Evolutionary conservation across 2,329 filamentous ascomycete species (phyloP), one percentile per base, ranked within the genome.

Genomic region (Biscogniauxia marginata): DNA sequence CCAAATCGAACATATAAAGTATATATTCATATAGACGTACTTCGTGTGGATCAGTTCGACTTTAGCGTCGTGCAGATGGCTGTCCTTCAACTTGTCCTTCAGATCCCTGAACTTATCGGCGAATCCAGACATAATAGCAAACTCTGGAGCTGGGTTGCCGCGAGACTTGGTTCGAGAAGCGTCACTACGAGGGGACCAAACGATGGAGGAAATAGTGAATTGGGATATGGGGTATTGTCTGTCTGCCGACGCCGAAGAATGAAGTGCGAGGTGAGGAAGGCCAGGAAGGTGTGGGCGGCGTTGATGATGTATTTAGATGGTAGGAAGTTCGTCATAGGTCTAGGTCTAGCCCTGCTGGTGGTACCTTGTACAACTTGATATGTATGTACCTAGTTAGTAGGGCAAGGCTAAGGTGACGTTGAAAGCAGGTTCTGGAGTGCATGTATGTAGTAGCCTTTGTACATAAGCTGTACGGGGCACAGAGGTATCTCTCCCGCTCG

Each of bases 1-100:
- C 34, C 19, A 46, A 13, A 6, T 21, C 22, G 47, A 19, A 4
- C 23, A 7, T 5, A 19, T 2, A 5, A 24, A 19, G 44, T 46
- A 11, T 2, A 45, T 24, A 18, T 49, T 51, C 24, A 51, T 25
- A 46, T 20, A 22, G 39, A 52, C 62, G 25, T 66, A 85, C 84
- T 87, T 87, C 66, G 84, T 81, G 65, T 87, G 80, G 52, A 78
- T 78, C 30, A 87, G 67, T 44, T 74, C 73, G 53, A 85, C 73
- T 67, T 86, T 87, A 60, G 79, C 75, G 60, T 85, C 81, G 60
- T 83, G 78, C 0, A 87, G 71, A 62, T 80, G 79, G 1, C 78
- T 79, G 48, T 80, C 74, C 48, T 79, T 73, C 3, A 86, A 71
- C 67, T 84, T 85, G 30, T 39, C 30, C 13, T 11, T 39, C 30